Evolutionary conservation across 2,329 filamentous ascomycete species (phyloP), one percentile per base, ranked within the genome.

Genomic region (Fusarium brevicatenulatum): DNA sequence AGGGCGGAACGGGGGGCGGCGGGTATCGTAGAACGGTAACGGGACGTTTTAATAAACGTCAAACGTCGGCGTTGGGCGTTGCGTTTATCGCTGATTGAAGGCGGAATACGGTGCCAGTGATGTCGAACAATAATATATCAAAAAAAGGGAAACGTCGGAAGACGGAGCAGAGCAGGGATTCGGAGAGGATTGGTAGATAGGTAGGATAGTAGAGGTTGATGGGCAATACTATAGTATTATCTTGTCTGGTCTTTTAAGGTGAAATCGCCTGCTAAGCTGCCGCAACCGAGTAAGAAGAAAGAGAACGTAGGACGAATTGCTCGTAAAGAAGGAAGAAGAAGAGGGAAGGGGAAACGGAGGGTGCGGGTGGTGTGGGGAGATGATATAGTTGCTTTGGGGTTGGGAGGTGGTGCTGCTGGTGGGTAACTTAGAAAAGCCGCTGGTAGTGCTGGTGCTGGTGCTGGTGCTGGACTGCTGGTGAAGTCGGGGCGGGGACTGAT

Each of bases 211-310:
- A 64, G 43, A 43, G 39, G 61, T 37, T 57, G 37, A 49, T 60
- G 55, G 54, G 37, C 37, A 49, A 34, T 68, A 68, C 66, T 68
- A 59, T 68, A 42, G 61, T 56, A 54, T 59, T 72, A 59, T 74
- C 77, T 71, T 64, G 66, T 64, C 66, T 49, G 61, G 39, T 69
- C 49, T 68, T 67, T 65, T 44, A 34, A 44, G 66, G 61, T 59
- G 76, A 87, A 85, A 86, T 86, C 86, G 85, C 86, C 88, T 90
- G 85, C 89, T 88, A 77, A 86, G 85, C 85, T 86, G 84, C 86
- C 86, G 84, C 83, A 84, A 86, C 85, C 85, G 82, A 85, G 75
- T 74, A 85, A 87, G 85, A 87, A 88, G 85, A 86, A 85, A 87
- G 86, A 86, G 85, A 87, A 87, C 79, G 85, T 83, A 83, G 84